A percentile compares a stretch with the other conserved stretches of the same genome.
phyloP scores from a whole-genome alignment of 1,284 basidiomycete species.

The Abortiporus biennis region DNA sequence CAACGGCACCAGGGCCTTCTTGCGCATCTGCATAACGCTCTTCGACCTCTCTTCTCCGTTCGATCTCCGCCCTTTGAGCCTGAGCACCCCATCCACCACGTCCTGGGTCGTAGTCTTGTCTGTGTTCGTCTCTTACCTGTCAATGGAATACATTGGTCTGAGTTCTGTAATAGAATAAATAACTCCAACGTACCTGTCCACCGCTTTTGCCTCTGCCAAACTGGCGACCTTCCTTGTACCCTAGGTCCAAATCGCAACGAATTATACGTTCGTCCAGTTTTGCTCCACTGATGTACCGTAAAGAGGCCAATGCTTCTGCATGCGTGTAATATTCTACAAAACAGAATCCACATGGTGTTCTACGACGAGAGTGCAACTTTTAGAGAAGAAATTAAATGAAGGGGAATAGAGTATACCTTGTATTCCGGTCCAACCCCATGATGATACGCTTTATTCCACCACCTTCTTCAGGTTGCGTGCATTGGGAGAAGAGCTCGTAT shows the following conservation, averaged over 20 bases:
- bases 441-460: slow-evolving; percentile 98
- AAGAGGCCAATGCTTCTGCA: slow-evolving; percentile 86
- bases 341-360: slow-evolving; percentile 98
- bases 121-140: slow-evolving; percentile 86
- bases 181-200: slow-evolving; percentile 65
- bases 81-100: slow-evolving; percentile 96
- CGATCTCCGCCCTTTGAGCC: slow-evolving; percentile 71
- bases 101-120: slow-evolving; percentile 95
- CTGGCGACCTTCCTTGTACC: slow-evolving; percentile 95
- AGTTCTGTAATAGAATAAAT: not conserved
- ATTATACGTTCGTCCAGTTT: slow-evolving; percentile 99
- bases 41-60: slow-evolving; percentile 78
- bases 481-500: slow-evolving; percentile 95
- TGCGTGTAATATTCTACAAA: slow-evolving; percentile 99
- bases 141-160: not conserved
- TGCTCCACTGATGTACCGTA: slow-evolving; percentile 94
- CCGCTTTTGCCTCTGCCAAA: slow-evolving; percentile 97
- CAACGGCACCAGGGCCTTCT: slow-evolving; percentile 74
- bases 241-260: slow-evolving; percentile 96
- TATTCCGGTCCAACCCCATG: slow-evolving; percentile 97
- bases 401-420: slow-evolving; percentile 53
- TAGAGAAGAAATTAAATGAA: slow-evolving; percentile 1
- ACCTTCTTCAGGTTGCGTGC: slow-evolving; percentile 83
- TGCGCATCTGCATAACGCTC: slow-evolving; percentile 86
- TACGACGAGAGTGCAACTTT: slow-evolving; percentile 26